Evolutionary conservation across 805 yeast species (phyloP).

Genomic region (Candida anglica): DNA sequence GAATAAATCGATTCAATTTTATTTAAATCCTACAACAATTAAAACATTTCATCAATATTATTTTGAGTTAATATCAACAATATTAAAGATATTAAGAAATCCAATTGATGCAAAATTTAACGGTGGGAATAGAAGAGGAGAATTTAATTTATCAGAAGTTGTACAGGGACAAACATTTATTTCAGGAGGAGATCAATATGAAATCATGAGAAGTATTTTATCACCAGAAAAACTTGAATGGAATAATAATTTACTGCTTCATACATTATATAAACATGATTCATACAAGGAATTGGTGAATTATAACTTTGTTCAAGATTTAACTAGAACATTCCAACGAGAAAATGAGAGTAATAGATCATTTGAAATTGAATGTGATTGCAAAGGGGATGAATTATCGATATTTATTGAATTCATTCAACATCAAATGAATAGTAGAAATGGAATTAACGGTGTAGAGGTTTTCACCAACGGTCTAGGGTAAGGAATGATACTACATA

Average conservation of each 20-base stretch:
- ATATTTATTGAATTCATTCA: neutral
- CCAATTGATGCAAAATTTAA: too few relatives aligned
- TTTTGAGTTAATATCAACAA: constrained; percentile 6
- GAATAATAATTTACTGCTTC: constrained; percentile 1
- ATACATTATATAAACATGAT: constrained; percentile 8
- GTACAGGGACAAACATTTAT: neutral
- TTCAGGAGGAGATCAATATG: constrained; percentile 2
- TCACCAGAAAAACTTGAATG: constrained; percentile 1
- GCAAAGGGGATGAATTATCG: constrained; percentile 7
- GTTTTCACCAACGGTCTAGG: too few relatives aligned
- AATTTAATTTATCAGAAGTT: too few relatives aligned
- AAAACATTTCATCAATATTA: constrained; percentile 7
- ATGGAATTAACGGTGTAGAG: too few relatives aligned
- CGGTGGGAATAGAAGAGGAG: too few relatives aligned
- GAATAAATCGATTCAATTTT: constrained; percentile 10
- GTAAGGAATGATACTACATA: too few relatives aligned
- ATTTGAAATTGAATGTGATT: constrained; percentile 7
- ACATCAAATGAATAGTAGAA: neutral
- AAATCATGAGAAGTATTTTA: constrained; percentile 1
- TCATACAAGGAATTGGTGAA: constrained; percentile 10
- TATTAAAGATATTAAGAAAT: constrained; percentile 4
- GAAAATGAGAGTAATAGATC: constrained; percentile 1
- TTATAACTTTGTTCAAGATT: constrained; percentile 7
- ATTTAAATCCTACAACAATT: constrained; percentile 9
- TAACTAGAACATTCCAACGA: neutral